phyloP scores from a whole-genome alignment of 1,284 basidiomycete genomes.

The Austroboletus novae-zelandiae region DNA sequence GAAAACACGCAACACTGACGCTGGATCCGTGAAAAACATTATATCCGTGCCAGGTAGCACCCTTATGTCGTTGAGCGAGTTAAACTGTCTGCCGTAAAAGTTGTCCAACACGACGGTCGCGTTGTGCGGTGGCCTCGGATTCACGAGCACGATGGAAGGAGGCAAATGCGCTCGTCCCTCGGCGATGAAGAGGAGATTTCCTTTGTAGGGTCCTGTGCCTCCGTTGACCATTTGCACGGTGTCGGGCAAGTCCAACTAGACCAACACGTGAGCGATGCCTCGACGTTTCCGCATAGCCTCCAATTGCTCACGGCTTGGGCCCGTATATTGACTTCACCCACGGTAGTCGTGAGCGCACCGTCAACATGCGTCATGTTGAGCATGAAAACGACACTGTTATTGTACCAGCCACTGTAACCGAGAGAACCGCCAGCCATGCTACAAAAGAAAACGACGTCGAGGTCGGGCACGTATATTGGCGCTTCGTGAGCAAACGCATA shows the following conservation, averaged over 20 bases:
- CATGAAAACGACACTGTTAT: conserved; percentile 46
- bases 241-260: conserved; percentile 48
- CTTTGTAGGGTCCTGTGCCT: conserved; percentile 65
- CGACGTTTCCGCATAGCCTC: not conserved
- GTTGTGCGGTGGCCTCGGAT: conserved; percentile 62
- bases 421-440: conserved; percentile 46
- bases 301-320: conserved; percentile 46
- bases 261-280: not conserved
- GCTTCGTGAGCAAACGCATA: conserved; percentile 77
- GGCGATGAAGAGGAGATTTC: conserved; percentile 61
- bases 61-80: conserved; percentile 77
- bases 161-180: conserved; percentile 66
- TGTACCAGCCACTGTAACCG: conserved; percentile 40
- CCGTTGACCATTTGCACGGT: conserved; percentile 72
- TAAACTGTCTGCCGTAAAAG: conserved; percentile 77
- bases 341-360: conserved; percentile 33
- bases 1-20: conserved; percentile 38
- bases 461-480: conserved; percentile 57
- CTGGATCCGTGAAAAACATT: conserved; percentile 67
- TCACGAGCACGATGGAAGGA: conserved; percentile 62
- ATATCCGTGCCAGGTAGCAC: conserved; percentile 65
- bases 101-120: conserved; percentile 66
- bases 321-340: conserved; percentile 50
- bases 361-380: conserved; percentile 48
- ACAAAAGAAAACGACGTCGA: conserved; percentile 57